A percentile compares a stretch with the other conserved stretches of the same genome.
phyloP scores from a whole-genome alignment of 1,139 yeast species.

The Blastobotrys proliferans region DNA sequence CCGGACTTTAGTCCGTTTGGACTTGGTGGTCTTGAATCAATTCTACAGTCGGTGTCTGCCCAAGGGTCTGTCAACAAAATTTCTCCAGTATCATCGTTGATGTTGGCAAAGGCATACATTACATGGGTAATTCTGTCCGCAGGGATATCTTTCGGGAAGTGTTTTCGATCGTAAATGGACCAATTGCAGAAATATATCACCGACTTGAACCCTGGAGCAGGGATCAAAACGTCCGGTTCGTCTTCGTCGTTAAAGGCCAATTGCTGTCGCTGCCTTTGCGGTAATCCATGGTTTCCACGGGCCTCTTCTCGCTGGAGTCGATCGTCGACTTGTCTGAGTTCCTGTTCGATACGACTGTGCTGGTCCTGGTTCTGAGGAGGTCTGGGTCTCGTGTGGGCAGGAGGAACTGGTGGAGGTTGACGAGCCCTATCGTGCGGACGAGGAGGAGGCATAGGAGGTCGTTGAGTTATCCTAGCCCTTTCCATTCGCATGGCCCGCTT shows the following conservation, averaged over 20 bases:
- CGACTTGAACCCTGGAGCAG: slow-evolving; percentile 18
- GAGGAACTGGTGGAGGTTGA: no score
- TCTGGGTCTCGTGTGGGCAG: no score
- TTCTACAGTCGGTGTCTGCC: slow-evolving; percentile 53
- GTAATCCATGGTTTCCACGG: neutral
- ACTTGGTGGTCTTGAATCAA: slow-evolving; percentile 11
- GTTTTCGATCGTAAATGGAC: slow-evolving; percentile 66
- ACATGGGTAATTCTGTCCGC: slow-evolving; percentile 55
- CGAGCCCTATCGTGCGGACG: no score
- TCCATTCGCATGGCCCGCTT: no score
- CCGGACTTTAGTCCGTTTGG: slow-evolving; percentile 19
- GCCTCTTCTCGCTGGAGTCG: neutral
- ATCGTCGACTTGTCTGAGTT: neutral
- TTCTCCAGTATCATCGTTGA: slow-evolving; percentile 52
- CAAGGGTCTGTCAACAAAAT: slow-evolving; percentile 57
- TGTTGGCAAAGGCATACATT: slow-evolving; percentile 69
- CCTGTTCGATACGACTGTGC: neutral
- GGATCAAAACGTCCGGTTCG: slow-evolving; percentile 4
- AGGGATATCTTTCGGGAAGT: slow-evolving; percentile 66
- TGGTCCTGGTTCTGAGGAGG: no score
- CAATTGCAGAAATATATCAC: slow-evolving; percentile 43
- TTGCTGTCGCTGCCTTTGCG: neutral
- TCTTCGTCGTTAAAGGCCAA: neutral
- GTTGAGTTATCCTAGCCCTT: no score
- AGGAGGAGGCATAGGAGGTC: no score